Evolutionary conservation across 371 early-diverging fungal genomes (phyloP).

Genomic region (Dinochytrium kinnereticum): DNA sequence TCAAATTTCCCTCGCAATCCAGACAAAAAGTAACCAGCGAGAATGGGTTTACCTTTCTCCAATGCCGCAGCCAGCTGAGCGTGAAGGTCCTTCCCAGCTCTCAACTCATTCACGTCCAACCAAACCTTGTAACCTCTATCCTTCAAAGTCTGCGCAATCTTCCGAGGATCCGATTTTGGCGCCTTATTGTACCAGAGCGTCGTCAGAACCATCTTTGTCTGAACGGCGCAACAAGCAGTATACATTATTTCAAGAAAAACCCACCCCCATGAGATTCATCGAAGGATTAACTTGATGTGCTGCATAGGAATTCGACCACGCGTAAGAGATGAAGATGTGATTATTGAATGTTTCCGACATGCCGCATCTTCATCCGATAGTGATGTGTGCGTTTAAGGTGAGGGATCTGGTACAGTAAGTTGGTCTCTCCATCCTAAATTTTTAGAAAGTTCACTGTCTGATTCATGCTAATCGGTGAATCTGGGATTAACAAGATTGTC

Average conservation of each 20-base stretch:
- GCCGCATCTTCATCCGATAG: too few species aligned
- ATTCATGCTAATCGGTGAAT: too few species aligned
- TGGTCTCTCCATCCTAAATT: too few species aligned
- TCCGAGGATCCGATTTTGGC: constrained; percentile 4
- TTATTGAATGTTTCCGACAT: too few species aligned
- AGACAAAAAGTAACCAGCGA: too few species aligned
- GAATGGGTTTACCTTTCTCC: not conserved
- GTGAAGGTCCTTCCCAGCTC: constrained; percentile 14
- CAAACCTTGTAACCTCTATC: constrained; percentile 7
- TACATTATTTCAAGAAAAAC: not conserved
- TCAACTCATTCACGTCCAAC: not conserved
- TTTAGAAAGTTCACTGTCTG: too few species aligned
- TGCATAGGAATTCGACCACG: not conserved
- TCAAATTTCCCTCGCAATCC: too few species aligned
- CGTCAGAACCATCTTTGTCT: too few species aligned
- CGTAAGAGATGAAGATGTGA: constrained; percentile 10
- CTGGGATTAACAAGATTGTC: too few species aligned
- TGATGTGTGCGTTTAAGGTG: too few species aligned
- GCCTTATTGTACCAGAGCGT: too few species aligned
- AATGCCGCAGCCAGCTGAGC: not conserved
- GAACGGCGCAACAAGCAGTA: not conserved
- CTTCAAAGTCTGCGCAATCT: not conserved
- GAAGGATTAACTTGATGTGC: constrained; percentile 8
- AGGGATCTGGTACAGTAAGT: too few species aligned
- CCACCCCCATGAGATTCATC: not conserved